These are phyloP conservation scores for Pichia sorboxylosa DNA, from an alignment of 1,139 yeast species.

Conservation along the genomic window DNA sequence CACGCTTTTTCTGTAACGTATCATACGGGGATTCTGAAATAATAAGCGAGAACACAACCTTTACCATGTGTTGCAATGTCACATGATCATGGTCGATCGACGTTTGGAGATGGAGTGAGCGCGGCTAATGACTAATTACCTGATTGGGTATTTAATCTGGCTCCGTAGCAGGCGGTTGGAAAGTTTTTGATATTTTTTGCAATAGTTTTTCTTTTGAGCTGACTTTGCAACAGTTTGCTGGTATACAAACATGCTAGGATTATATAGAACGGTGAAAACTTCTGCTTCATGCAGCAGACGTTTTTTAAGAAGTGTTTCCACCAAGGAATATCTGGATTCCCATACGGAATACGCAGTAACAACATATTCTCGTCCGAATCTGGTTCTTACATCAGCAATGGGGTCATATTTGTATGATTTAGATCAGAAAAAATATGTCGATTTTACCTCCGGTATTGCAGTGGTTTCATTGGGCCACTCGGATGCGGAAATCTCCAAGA, in stretches of 20 bases:
- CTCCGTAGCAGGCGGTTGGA: too few species aligned
- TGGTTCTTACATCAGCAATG: slow-evolving; percentile 59
- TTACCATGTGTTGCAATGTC: too few species aligned
- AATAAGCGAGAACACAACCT: too few species aligned
- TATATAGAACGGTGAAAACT: background rate
- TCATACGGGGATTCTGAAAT: too few species aligned
- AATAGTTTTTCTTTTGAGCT: too few species aligned
- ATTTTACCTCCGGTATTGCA: slow-evolving; percentile 92
- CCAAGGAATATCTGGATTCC: slow-evolving; percentile 26
- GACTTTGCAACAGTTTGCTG: too few species aligned
- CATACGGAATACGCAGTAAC: slow-evolving; percentile 58
- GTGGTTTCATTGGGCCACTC: slow-evolving; percentile 92
- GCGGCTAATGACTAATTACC: too few species aligned
- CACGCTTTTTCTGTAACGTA: too few species aligned
- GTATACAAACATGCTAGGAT: background rate
- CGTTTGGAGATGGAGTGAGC: too few species aligned
- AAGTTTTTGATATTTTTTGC: too few species aligned
- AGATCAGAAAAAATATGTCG: slow-evolving; percentile 68
- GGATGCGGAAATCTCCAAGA: slow-evolving; percentile 57
- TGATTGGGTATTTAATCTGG: too few species aligned
- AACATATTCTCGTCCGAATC: slow-evolving; percentile 69
- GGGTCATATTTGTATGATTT: slow-evolving; percentile 70
- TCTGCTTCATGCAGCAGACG: background rate
- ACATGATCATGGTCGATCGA: too few species aligned
- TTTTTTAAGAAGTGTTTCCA: slow-evolving; percentile 12